phyloP scores from a whole-genome alignment of 345 rosid genomes.

The Euphorbia tirucalli region DNA sequence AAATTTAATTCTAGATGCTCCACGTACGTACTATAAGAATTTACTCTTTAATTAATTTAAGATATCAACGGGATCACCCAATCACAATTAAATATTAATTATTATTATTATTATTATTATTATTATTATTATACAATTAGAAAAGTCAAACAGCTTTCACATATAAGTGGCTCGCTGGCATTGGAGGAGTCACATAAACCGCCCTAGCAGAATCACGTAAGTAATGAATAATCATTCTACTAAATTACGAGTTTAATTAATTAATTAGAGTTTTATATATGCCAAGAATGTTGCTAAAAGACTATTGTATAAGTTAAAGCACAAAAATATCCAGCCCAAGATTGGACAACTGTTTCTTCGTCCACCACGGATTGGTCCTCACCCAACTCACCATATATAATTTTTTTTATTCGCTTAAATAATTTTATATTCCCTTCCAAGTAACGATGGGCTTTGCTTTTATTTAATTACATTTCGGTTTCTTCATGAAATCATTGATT shows the following conservation, averaged over 20 bases:
- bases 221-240: not conserved
- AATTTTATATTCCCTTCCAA: constrained; percentile 2
- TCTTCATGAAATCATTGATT: not conserved
- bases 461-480: not conserved
- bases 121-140: too few relatives aligned
- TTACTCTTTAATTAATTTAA: too few relatives aligned
- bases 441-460: not conserved
- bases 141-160: not conserved
- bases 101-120: too few relatives aligned
- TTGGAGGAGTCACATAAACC: not conserved
- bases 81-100: not conserved
- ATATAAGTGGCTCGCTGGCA: not conserved
- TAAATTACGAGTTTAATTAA: not conserved
- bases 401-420: not conserved
- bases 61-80: not conserved
- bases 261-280: not conserved
- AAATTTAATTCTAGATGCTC: too few relatives aligned
- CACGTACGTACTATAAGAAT: too few relatives aligned
- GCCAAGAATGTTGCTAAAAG: not conserved
- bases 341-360: constrained; percentile 23
- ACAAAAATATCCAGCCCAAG: constrained; percentile 14
- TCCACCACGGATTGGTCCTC: constrained; percentile 39
- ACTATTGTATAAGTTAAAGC: not conserved
- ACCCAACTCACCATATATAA: constrained; percentile 20
- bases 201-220: not conserved